These are phyloP conservation scores for Alternaria alternata DNA, from an alignment of 2,329 filamentous ascomycete species.

Conservation along the genomic window DNA sequence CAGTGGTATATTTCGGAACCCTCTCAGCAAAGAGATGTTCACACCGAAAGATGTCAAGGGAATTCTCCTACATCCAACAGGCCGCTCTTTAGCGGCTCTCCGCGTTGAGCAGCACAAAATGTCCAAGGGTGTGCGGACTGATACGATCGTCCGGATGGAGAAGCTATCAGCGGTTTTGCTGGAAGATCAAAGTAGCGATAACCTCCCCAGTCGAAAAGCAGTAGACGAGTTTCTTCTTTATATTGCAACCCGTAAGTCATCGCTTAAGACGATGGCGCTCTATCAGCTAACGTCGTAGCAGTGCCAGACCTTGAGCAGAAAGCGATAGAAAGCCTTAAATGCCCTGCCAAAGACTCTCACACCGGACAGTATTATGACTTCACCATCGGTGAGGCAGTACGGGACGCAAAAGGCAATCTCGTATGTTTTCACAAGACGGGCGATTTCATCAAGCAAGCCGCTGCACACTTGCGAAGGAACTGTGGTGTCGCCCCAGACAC, in stretches of 20 bases:
- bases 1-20: slow-evolving; percentile 45
- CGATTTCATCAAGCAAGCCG: slow-evolving; percentile 48
- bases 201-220: slow-evolving; percentile 39
- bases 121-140: slow-evolving; percentile 42
- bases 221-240: slow-evolving; percentile 47
- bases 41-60: slow-evolving; percentile 44
- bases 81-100: slow-evolving; percentile 38
- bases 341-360: slow-evolving; percentile 44
- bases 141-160: slow-evolving; percentile 43
- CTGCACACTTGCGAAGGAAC: slow-evolving; percentile 37
- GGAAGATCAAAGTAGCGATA: slow-evolving; percentile 39
- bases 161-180: slow-evolving; percentile 37
- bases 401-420: slow-evolving; percentile 45
- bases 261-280: not conserved
- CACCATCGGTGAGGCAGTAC: slow-evolving; percentile 42
- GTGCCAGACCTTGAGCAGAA: slow-evolving; percentile 41
- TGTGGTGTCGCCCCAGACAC: slow-evolving; percentile 28
- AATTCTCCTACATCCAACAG: slow-evolving; percentile 39
- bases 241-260: slow-evolving; percentile 40
- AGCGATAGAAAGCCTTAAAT: slow-evolving; percentile 40
- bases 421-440: slow-evolving; percentile 49
- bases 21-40: slow-evolving; percentile 46
- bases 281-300: slow-evolving; percentile 11
- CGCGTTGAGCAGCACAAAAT: slow-evolving; percentile 43
- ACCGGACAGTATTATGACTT: slow-evolving; percentile 45